Percentiles rank a stretch among this genome's conserved stretches.
phyloP scores from a whole-genome alignment of 1,284 basidiomycete genomes.

The Trametes hirsuta region DNA sequence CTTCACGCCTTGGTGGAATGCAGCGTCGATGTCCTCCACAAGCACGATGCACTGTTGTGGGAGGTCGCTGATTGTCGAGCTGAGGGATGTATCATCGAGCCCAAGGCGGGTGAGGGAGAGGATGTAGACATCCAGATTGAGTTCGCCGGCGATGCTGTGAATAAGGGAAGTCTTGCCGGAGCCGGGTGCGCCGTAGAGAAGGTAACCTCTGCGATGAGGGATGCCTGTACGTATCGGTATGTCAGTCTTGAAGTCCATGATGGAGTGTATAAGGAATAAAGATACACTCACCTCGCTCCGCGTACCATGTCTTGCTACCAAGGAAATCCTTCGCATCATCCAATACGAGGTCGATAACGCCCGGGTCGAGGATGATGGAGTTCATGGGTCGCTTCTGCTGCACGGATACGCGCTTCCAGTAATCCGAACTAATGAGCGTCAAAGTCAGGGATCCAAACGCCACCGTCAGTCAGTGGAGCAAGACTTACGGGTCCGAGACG shows the following conservation, averaged over 20 bases:
- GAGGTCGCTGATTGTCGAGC: constrained; percentile 62
- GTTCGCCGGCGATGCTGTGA: constrained; percentile 75
- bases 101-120: constrained; percentile 72
- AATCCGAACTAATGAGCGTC: constrained; percentile 30
- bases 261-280: background rate
- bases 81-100: constrained; percentile 68
- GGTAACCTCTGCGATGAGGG: constrained; percentile 73
- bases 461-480: background rate
- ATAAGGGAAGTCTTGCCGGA: constrained; percentile 79
- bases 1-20: constrained; percentile 61
- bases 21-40: constrained; percentile 83
- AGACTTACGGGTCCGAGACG: constrained; percentile 49
- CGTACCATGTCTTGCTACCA: constrained; percentile 67
- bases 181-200: constrained; percentile 74
- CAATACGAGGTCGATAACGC: constrained; percentile 63
- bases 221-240: constrained; percentile 42
- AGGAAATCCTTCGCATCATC: constrained; percentile 72
- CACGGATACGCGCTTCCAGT: constrained; percentile 59
- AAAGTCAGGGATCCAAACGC: background rate
- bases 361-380: constrained; percentile 70
- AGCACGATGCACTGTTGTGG: constrained; percentile 74
- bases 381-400: constrained; percentile 64
- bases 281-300: constrained; percentile 48
- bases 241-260: background rate
- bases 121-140: constrained; percentile 75